Evolutionary conservation across 345 rosid genomes (phyloP), one percentile per base, ranked within the genome.

Genomic region (Triadica sebifera): DNA sequence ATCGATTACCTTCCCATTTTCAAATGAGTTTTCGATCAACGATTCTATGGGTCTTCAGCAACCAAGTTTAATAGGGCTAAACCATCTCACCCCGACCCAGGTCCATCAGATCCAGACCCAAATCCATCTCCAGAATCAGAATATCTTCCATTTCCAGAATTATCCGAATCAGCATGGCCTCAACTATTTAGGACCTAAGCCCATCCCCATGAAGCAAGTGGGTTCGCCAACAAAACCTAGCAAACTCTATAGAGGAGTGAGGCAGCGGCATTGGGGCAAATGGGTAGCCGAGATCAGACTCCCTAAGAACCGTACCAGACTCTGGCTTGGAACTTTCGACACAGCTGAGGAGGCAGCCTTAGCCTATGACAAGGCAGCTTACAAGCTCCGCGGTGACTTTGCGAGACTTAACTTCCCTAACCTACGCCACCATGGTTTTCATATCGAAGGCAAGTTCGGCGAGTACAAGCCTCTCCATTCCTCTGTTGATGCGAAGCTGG

Each of bases 281-380:
- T 79, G 82, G 82, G 82, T 70, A 74, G 67, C 84, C 78, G 16
- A 79, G 74, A 74, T 50, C 59, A 81, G 86, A 12, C 88, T 94
- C 17, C 98, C 98, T 19, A 94, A 80, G 86, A 92, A 94, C 85
- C 79, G 98, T 0, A 91, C 96, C 20, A 84, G 98, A 17, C 93
- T 93, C 55, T 93, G 98, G 98, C 94, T 94, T 16, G 98, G 98
- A 63, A 94, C 98, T 20, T 94, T 88, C 65, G 94, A 94, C 70
- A 91, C 97, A 0, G 98, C 96, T 0, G 94, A 93, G 73, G 93
- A 86, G 73, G 98, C 98, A 0, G 98, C 98, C 51, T 73, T 90
- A 81, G 98, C 98, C 58, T 94, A 94, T 50, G 98, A 92, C 73
- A 84, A 78, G 69, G 98, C 98, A 3, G 96, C 98, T 34, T 90